Conservation (phyloP, 768 basidiomycete species). For the Bullera alba region DNA sequence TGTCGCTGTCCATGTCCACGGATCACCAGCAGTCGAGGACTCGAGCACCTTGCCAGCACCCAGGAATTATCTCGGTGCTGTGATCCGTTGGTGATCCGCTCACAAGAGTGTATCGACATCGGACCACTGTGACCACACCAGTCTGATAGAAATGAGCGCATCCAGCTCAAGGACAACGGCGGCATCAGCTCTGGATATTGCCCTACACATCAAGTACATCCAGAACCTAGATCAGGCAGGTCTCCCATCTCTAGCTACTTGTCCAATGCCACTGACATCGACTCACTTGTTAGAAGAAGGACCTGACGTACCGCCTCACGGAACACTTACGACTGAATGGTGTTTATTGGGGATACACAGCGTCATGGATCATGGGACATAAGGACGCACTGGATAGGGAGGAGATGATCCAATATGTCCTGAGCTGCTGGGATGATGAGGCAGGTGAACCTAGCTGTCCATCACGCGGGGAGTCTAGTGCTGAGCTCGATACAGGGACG, state of each 20-base stretch:
- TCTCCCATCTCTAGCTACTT: background rate
- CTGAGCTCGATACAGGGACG: slow-evolving; percentile 54
- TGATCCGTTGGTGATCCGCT: too few species aligned
- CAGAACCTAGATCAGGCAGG: slow-evolving; percentile 64
- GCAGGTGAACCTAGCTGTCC: slow-evolving; percentile 54
- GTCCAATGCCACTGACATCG: background rate
- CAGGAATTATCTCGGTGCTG: too few species aligned
- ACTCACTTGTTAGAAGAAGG: slow-evolving; percentile 54
- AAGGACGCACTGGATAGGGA: slow-evolving; percentile 71
- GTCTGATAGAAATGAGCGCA: too few species aligned
- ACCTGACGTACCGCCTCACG: slow-evolving; percentile 80
- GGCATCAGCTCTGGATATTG: slow-evolving; percentile 2
- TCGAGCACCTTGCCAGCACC: too few species aligned
- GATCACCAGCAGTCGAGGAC: too few species aligned
- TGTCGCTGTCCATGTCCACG: too few species aligned
- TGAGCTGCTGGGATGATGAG: slow-evolving; percentile 92
- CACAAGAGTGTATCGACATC: too few species aligned
- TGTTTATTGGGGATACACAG: slow-evolving; percentile 91
- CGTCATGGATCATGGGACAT: slow-evolving; percentile 70
- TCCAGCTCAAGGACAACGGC: background rate
- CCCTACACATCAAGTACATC: slow-evolving; percentile 57
- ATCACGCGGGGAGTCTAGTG: background rate
- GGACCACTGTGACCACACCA: too few species aligned
- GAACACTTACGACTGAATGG: slow-evolving; percentile 92
- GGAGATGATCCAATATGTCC: slow-evolving; percentile 79